Base-by-base conservation (phyloP, 2,329 filamentous ascomycete species). In the Penicillium sumatraense region DNA sequence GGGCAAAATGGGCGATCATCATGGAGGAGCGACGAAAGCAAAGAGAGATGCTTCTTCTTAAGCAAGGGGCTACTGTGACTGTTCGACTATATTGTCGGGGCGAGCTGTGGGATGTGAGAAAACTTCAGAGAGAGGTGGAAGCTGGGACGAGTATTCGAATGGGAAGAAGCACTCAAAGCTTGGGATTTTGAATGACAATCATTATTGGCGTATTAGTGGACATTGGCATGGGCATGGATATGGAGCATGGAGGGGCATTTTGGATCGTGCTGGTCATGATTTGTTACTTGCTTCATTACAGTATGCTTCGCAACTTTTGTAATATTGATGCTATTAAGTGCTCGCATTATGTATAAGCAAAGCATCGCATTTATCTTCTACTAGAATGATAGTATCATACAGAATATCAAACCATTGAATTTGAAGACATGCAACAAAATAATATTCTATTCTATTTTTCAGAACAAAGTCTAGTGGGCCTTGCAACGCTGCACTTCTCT, bases 1-100 rank as follows among this genome's bases (percentile, higher is more conserved):
- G 50, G 31, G 58, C 52, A 9, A 44, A 44, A 8, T 66, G 63
- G 63, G 57, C 52, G 4, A 10, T 53, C 13, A 66, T 66, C 16
- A 62, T 56, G 49, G 50, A 53, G 7, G 63, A 66, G 26, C 31
- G 63, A 29, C 29, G 51, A 3, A 40, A 52, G 13, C 60, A 66
- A 33, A 49, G 61, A n/a, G 58, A 59, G 20, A 24, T 40, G 10
- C 23, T 59, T 1, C 35, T 54, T 31, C 13, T 54, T 1, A 59
- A 48, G 26, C 46, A 53, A 14, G 35, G 38, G 9, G 48, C 49
- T 5, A 61, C 50, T 1, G 27, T 61, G 13, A 61, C 54, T 2
- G 54, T 63, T 0, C 52, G 54, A 21, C 20, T 63, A n/a, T 63
- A 63, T 49, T 61, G 54, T 31, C 14, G 52, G 5, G 60, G 60